Conservation (phyloP, 495 filamentous ascomycete genomes). For the Penicillium fimorum region DNA sequence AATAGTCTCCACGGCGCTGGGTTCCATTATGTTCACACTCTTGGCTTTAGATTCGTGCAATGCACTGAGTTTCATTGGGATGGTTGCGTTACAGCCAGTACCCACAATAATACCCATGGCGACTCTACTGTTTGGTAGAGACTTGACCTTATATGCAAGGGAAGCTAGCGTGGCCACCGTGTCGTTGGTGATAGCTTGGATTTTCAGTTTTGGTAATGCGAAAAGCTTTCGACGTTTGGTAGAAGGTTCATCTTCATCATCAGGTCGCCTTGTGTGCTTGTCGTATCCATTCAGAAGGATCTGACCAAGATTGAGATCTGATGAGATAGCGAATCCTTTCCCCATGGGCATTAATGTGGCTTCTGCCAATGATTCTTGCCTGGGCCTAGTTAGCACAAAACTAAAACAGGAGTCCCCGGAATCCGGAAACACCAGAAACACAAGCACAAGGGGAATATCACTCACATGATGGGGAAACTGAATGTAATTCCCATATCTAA, state of each 20-base stretch:
- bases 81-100: conserved; percentile 81
- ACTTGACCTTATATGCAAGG: conserved; percentile 63
- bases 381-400: conserved; percentile 31
- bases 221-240: conserved; percentile 46
- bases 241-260: conserved; percentile 46
- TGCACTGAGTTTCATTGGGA: conserved; percentile 63
- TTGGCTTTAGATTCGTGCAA: conserved; percentile 63
- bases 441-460: neutral
- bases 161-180: conserved; percentile 77
- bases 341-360: conserved; percentile 85
- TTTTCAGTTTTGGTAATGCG: conserved; percentile 62
- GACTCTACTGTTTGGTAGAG: conserved; percentile 65
- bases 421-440: neutral
- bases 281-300: conserved; percentile 70
- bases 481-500: conserved; percentile 81
- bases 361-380: conserved; percentile 71
- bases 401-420: neutral
- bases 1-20: conserved; percentile 59
- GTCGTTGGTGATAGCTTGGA: conserved; percentile 80
- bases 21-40: conserved; percentile 36
- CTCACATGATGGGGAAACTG: conserved; percentile 81
- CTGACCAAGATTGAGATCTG: conserved; percentile 66
- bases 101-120: conserved; percentile 81
- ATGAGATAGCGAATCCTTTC: conserved; percentile 79
- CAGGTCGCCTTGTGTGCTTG: conserved; percentile 48